Conservation (phyloP, 1,284 basidiomycete species). For the Ustilago shanxiensis region DNA sequence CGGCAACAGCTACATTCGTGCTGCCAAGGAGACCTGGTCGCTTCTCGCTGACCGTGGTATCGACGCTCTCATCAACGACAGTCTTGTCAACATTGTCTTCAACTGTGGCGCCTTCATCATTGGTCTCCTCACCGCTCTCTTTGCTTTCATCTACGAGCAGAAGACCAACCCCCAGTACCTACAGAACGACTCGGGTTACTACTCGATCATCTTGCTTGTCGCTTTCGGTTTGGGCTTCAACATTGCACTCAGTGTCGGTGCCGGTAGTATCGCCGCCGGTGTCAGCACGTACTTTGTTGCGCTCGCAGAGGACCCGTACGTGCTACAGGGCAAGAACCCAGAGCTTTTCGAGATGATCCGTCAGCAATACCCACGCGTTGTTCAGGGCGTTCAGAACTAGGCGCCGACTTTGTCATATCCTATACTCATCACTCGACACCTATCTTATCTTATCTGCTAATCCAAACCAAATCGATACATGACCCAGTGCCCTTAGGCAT, state of each 20-base stretch:
- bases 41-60: constrained; percentile 83
- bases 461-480: not conserved
- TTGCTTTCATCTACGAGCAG: constrained; percentile 83
- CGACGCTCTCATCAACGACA: constrained; percentile 87
- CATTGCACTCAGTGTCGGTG: constrained; percentile 68
- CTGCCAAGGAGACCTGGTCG: constrained; percentile 92
- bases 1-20: constrained; percentile 85
- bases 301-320: constrained; percentile 60
- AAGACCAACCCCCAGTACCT: constrained; percentile 62
- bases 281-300: constrained; percentile 70
- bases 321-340: constrained; percentile 55
- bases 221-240: constrained; percentile 68
- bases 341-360: constrained; percentile 62
- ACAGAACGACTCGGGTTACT: constrained; percentile 52
- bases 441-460: not conserved
- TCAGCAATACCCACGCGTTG: constrained; percentile 69
- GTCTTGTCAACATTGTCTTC: constrained; percentile 78
- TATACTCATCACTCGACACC: not conserved
- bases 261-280: constrained; percentile 66
- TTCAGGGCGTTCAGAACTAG: constrained; percentile 59
- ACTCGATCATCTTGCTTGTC: constrained; percentile 56
- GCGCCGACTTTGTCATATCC: not conserved
- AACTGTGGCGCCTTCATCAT: constrained; percentile 77
- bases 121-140: constrained; percentile 81
- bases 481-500: no score